These are phyloP conservation scores for Cinnamomum micranthum DNA, from an alignment of 164 flowering plant species.

Conservation along the genomic window DNA sequence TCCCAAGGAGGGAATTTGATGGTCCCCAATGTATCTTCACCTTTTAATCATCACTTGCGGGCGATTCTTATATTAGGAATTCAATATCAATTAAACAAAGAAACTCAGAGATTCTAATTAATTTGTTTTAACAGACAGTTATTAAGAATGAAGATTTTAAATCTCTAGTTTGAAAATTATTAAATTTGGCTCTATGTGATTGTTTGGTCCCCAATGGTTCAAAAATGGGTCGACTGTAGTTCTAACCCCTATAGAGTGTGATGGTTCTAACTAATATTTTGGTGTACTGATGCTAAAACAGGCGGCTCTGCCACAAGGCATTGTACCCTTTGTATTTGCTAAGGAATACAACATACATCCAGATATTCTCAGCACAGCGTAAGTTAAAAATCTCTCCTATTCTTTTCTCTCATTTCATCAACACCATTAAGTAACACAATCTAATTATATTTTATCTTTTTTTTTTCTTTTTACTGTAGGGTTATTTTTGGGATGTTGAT, in stretches of 20 bases:
- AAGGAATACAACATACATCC: constrained; percentile 17
- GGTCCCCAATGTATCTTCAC: no score
- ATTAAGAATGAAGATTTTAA: neutral
- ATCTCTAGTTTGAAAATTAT: neutral
- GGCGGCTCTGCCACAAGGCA: constrained; percentile 24
- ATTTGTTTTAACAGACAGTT: no score
- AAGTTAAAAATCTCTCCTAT: neutral
- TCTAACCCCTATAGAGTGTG: no score
- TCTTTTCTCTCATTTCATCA: neutral
- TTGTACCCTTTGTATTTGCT: constrained; percentile 19
- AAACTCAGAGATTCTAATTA: no score
- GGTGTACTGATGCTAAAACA: constrained; percentile 2
- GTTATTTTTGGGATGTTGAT: constrained; percentile 18
- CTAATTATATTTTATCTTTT: neutral
- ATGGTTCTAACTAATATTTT: no score
- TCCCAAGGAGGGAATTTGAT: no score
- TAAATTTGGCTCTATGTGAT: neutral
- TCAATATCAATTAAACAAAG: no score
- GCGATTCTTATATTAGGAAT: no score
- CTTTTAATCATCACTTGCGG: no score
- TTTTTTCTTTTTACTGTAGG: neutral
- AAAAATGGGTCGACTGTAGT: no score
- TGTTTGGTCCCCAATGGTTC: no score
- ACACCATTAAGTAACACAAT: neutral
- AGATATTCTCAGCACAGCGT: constrained; percentile 14